Percentiles rank a stretch among this genome's conserved stretches.
phyloP scores from a whole-genome alignment of 192 early-diverging fungal genomes.

The Coemansia sp. region DNA sequence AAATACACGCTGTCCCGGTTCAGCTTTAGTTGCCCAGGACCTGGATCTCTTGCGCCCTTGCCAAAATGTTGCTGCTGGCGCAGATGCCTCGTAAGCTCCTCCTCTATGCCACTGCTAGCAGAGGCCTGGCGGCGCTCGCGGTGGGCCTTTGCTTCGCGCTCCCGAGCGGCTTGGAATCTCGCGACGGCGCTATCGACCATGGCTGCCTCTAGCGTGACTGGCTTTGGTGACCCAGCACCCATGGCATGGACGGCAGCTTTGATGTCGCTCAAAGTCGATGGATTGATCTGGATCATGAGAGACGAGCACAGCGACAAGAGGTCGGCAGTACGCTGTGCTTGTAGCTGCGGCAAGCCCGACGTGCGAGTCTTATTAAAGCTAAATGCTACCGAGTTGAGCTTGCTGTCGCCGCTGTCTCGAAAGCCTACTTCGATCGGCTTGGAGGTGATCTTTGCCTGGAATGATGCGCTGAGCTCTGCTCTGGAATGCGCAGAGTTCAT shows the following conservation, averaged over 20 bases:
- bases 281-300: slow-evolving; percentile 9
- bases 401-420: slow-evolving; percentile 1
- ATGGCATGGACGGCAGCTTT: slow-evolving; percentile 8
- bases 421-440: slow-evolving; percentile 16
- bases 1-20: slow-evolving; percentile 38
- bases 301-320: slow-evolving; percentile 33
- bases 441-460: slow-evolving; percentile 4
- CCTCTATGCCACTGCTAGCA: slow-evolving; percentile 10
- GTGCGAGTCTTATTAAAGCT: slow-evolving; percentile 16
- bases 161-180: slow-evolving; percentile 24
- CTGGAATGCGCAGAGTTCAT: slow-evolving; percentile 8
- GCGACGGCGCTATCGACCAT: slow-evolving; percentile 30
- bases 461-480: slow-evolving; percentile 1
- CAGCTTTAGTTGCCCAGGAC: not conserved
- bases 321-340: slow-evolving; percentile 39
- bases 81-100: slow-evolving; percentile 3
- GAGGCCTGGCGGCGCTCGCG: not conserved
- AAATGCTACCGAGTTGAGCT: slow-evolving; percentile 18
- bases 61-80: not conserved
- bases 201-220: not conserved
- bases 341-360: slow-evolving; percentile 10
- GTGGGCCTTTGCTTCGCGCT: slow-evolving; percentile 3
- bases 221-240: slow-evolving; percentile 3
- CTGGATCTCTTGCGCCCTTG: slow-evolving; percentile 16
- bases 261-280: slow-evolving; percentile 16